Evolutionary conservation across 441 rosid genomes (phyloP), one percentile per base, ranked within the genome.

Genomic region (Corymbia citriodora): DNA sequence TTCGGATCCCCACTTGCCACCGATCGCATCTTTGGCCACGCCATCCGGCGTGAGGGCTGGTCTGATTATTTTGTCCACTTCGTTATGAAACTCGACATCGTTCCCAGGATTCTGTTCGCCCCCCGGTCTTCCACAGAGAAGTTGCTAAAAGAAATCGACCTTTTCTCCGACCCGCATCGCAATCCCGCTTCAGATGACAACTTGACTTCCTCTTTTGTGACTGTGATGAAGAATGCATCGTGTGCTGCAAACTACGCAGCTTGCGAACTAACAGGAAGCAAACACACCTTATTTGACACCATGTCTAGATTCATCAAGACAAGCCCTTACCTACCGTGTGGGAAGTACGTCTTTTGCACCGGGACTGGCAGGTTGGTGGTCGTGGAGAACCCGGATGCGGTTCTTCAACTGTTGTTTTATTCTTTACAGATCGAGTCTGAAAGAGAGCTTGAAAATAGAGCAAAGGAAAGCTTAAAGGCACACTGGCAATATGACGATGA

Each of bases 1-100:
- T 98, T 96, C 90, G 99, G 97, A 79, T 97, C 98, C 89, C 99
- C 99, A 54, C 94, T 98, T 63, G 93, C 96, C 25, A 97, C 95
- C 12, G 97, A 96, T 91, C 90, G 52, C 89, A 89, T 96, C 82
- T 91, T 98, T 89, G 94, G 93, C 90, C 97, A 95, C 57, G 98
- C 99, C 7, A 93, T 98, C 15, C 91, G 92, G 40, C 94, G 99
- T 13, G 98, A 98, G 90, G 90, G 91, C 10, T 98, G 99, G 99
- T 95, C 97, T 21, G 89, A 88, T 40, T 92, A 72, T 92, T 96
- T 97, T 91, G 81, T 94, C 2, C 95, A 97, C 92, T 96, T 96
- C 19, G 95, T 98, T 36, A 92, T 89, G 89, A 94, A 94, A 90
- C 93, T 94, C 74, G 99, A 98, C 89, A 94, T 98, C 15, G 92